These are phyloP conservation scores for Aspergillus spinulosporus DNA, from an alignment of 2,329 filamentous ascomycete species.

Conservation along the genomic window DNA sequence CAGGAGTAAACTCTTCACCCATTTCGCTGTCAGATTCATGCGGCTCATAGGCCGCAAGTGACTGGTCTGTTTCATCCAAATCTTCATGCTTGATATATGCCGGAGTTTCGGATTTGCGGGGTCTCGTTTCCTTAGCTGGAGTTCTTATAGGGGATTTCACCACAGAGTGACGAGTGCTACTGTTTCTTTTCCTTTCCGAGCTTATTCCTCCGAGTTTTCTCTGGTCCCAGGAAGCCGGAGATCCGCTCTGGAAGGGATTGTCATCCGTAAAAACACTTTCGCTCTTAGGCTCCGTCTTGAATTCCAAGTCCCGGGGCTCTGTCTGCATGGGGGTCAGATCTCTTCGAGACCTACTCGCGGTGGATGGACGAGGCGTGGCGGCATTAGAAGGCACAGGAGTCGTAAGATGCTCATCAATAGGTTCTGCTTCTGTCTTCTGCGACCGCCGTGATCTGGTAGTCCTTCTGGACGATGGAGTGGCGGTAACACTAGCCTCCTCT, in stretches of 20 bases:
- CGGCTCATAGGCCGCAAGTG: conserved; percentile 44
- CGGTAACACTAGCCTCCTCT: conserved; percentile 31
- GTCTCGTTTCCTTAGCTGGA: conserved; percentile 28
- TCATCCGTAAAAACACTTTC: conserved; percentile 78
- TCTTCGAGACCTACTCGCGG: conserved; percentile 53
- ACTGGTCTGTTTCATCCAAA: conserved; percentile 56
- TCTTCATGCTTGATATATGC: conserved; percentile 50
- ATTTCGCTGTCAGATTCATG: conserved; percentile 59
- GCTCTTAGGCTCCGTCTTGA: conserved; percentile 50
- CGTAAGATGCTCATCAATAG: conserved; percentile 32
- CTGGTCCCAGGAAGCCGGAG: conserved; percentile 58
- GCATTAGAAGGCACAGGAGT: conserved; percentile 39
- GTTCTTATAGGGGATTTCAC: conserved; percentile 21
- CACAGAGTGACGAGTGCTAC: conserved; percentile 45
- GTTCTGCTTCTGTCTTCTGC: conserved; percentile 35
- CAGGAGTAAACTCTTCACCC: conserved; percentile 91
- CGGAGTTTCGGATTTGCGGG: conserved; percentile 36
- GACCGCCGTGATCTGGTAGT: conserved; percentile 36
- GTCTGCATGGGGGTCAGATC: conserved; percentile 40
- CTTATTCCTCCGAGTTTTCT: conserved; percentile 37
- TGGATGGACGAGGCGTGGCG: conserved; percentile 33
- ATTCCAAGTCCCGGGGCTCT: conserved; percentile 37
- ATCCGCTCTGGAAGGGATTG: conserved; percentile 90
- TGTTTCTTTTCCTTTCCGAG: conserved; percentile 49
- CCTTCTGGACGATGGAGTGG: conserved; percentile 35